Percentiles rank a stretch among this genome's conserved stretches.
Conservation (phyloP, 257 asterid species). For the Scutellaria baicalensis region DNA sequence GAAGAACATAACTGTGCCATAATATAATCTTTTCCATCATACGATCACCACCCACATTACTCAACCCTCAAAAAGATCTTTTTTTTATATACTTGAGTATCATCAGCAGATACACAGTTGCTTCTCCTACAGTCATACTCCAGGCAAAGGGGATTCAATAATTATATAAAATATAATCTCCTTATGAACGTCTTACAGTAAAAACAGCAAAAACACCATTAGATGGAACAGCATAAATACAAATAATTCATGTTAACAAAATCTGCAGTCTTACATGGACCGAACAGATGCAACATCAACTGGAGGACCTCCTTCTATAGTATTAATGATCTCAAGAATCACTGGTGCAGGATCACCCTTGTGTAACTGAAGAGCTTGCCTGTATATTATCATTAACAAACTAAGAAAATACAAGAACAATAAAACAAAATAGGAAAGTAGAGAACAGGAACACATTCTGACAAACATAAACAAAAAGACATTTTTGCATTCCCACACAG, state of each 20-base stretch:
- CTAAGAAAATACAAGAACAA: slow-evolving; percentile 11
- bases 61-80: background rate
- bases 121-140: background rate
- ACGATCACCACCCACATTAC: background rate
- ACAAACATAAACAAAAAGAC: background rate
- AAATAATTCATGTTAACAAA: background rate
- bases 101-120: background rate
- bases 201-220: background rate
- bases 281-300: slow-evolving; percentile 93
- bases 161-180: background rate
- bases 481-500: slow-evolving; percentile 3
- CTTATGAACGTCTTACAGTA: background rate
- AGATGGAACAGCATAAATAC: background rate
- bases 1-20: slow-evolving; percentile 1
- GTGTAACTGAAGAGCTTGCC: slow-evolving; percentile 93
- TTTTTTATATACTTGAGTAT: background rate
- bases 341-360: slow-evolving; percentile 77
- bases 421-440: background rate
- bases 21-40: background rate
- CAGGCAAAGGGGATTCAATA: background rate
- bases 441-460: background rate
- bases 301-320: slow-evolving; percentile 96
- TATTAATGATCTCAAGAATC: slow-evolving; percentile 79
- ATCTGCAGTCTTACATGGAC: slow-evolving; percentile 76
- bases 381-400: slow-evolving; percentile 33